Conservation (phyloP, 2,329 filamentous ascomycete species). For the Xylaria digitata region DNA sequence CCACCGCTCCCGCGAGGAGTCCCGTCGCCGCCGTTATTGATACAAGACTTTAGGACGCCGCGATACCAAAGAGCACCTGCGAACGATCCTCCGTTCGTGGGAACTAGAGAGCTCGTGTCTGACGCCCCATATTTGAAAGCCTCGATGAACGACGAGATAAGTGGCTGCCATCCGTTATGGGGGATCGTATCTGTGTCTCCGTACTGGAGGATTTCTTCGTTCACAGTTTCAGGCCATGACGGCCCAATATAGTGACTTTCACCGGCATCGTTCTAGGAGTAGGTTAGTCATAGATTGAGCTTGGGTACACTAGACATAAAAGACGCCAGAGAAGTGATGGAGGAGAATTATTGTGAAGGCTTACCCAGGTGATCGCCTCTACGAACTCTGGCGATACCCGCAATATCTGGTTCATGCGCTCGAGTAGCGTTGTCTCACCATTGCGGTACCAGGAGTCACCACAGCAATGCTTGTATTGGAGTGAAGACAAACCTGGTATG, state of each 20-base stretch:
- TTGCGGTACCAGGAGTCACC: slow-evolving; percentile 49
- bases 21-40: slow-evolving; percentile 38
- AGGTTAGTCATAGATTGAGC: slow-evolving; percentile 22
- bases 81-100: slow-evolving; percentile 37
- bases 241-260: slow-evolving; percentile 54
- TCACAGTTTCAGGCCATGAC: slow-evolving; percentile 49
- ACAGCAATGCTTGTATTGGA: slow-evolving; percentile 51
- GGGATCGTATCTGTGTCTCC: slow-evolving; percentile 45
- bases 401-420: slow-evolving; percentile 53
- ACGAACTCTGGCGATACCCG: slow-evolving; percentile 49
- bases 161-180: slow-evolving; percentile 51
- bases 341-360: slow-evolving; percentile 21
- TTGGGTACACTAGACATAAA: neutral
- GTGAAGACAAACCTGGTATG: slow-evolving; percentile 44
- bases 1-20: slow-evolving; percentile 43
- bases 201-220: slow-evolving; percentile 47
- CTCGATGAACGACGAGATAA: slow-evolving; percentile 51
- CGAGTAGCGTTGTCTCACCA: slow-evolving; percentile 51
- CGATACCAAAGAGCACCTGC: slow-evolving; percentile 53
- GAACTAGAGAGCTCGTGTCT: slow-evolving; percentile 41
- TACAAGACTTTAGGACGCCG: slow-evolving; percentile 34
- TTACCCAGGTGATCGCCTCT: slow-evolving; percentile 50
- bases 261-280: slow-evolving; percentile 49
- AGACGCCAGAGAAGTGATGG: neutral
- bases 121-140: slow-evolving; percentile 49